A percentile compares a stretch with the other conserved stretches of the same genome.
Evolutionary conservation across 768 basidiomycete species (phyloP).

Genomic region (Lactifluus rugatus): DNA sequence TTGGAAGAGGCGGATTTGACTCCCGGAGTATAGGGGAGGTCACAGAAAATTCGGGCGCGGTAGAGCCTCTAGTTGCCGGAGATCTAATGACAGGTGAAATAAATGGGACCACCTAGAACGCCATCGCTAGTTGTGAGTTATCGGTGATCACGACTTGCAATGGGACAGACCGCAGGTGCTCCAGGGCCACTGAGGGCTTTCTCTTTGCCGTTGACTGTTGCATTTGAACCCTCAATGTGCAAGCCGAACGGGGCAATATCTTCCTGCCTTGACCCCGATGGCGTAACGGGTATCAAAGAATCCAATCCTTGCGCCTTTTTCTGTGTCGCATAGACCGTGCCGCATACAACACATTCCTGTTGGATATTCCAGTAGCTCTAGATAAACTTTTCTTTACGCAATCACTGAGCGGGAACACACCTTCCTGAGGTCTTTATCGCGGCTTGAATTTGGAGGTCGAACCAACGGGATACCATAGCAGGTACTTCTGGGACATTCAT

Average conservation of each 20-base stretch:
- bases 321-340: conserved; percentile 16
- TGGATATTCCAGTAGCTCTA: not conserved
- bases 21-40: not conserved
- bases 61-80: not conserved
- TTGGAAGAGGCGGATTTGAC: not conserved
- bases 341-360: conserved; percentile 21
- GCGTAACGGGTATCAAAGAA: conserved; percentile 1
- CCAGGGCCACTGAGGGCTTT: not conserved
- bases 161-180: not conserved
- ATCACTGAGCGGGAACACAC: conserved; percentile 29
- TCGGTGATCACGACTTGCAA: not conserved
- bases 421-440: conserved; percentile 56
- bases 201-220: conserved; percentile 4
- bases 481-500: conserved; percentile 60
- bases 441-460: conserved; percentile 55
- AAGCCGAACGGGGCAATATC: not conserved
- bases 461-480: conserved; percentile 84
- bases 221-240: not conserved
- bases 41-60: not conserved
- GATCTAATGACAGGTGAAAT: not conserved
- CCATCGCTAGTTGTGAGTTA: not conserved
- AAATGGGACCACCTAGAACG: not conserved
- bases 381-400: not conserved
- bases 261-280: not conserved
- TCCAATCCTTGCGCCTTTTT: conserved; percentile 3